Conservation (phyloP, 2,329 filamentous ascomycete genomes). For the Triangularia setosa region DNA sequence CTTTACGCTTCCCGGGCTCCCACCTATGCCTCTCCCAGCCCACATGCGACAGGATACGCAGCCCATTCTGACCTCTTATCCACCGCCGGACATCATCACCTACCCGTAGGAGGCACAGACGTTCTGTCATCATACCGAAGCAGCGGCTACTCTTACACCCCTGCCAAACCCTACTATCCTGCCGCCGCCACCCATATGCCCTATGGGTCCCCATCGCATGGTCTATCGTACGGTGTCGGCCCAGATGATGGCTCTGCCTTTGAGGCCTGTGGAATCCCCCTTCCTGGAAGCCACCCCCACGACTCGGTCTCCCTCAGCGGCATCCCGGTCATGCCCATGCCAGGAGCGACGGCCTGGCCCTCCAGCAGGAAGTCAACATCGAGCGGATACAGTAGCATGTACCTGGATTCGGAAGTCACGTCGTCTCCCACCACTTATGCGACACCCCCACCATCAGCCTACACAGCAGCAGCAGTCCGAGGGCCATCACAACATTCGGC, state of each 20-base stretch:
- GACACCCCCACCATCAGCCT: not conserved
- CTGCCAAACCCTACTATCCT: constrained; percentile 33
- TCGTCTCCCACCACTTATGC: not conserved
- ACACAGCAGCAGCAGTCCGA: constrained; percentile 22
- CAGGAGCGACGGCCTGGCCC: not conserved
- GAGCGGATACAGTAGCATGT: not conserved
- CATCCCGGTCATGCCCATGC: not conserved
- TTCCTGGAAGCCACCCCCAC: not conserved
- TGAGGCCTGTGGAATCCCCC: not conserved
- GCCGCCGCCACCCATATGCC: too few species aligned
- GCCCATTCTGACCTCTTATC: not conserved
- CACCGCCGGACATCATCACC: constrained; percentile 26
- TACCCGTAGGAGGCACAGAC: constrained; percentile 31
- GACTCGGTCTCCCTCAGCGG: not conserved
- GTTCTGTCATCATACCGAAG: constrained; percentile 34
- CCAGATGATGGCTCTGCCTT: constrained; percentile 2
- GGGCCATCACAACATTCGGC: constrained; percentile 32
- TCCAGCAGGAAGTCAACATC: not conserved
- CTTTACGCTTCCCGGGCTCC: constrained; percentile 20
- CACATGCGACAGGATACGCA: not conserved
- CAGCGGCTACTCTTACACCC: constrained; percentile 30
- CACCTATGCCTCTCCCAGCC: not conserved
- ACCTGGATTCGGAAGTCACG: not conserved
- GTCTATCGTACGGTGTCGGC: constrained; percentile 31
- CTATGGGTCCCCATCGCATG: constrained; percentile 30